Percentiles rank a stretch among this genome's conserved stretches.
These are phyloP conservation scores for Ceratocystis colombiana DNA, from an alignment of 2,329 filamentous ascomycete genomes.

Conservation along the genomic window DNA sequence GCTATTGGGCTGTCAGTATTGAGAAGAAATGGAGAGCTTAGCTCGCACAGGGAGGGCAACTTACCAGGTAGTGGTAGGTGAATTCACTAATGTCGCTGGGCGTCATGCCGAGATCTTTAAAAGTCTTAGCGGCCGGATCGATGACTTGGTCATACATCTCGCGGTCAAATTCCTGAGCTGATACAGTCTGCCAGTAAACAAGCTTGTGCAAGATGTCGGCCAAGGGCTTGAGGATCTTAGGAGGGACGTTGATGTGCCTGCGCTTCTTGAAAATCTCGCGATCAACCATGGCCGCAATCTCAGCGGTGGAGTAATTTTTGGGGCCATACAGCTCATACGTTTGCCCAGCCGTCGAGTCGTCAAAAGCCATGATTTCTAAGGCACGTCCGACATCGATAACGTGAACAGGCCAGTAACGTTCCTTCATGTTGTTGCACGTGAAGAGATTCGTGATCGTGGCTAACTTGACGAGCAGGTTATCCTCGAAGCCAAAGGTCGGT, in stretches of 20 bases:
- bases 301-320: slow-evolving; percentile 77
- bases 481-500: slow-evolving; percentile 90
- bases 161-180: slow-evolving; percentile 75
- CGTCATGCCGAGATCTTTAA: slow-evolving; percentile 84
- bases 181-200: slow-evolving; percentile 81
- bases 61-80: slow-evolving; percentile 88
- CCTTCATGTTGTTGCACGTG: slow-evolving; percentile 86
- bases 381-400: slow-evolving; percentile 85
- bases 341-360: slow-evolving; percentile 80
- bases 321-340: slow-evolving; percentile 94
- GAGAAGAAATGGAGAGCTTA: neutral
- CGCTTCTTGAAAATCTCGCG: slow-evolving; percentile 84
- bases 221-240: slow-evolving; percentile 63
- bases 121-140: slow-evolving; percentile 85
- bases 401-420: slow-evolving; percentile 86
- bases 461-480: slow-evolving; percentile 77
- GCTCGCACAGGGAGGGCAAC: slow-evolving; percentile 32
- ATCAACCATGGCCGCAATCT: slow-evolving; percentile 82
- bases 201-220: slow-evolving; percentile 66
- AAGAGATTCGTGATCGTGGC: slow-evolving; percentile 71
- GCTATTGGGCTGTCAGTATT: slow-evolving; percentile 43
- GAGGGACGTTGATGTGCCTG: slow-evolving; percentile 84
- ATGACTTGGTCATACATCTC: slow-evolving; percentile 92
- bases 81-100: slow-evolving; percentile 75
- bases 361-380: slow-evolving; percentile 79